Base-by-base conservation (phyloP, 1,139 yeast genomes). In the Geotrichum bryndzae region DNA sequence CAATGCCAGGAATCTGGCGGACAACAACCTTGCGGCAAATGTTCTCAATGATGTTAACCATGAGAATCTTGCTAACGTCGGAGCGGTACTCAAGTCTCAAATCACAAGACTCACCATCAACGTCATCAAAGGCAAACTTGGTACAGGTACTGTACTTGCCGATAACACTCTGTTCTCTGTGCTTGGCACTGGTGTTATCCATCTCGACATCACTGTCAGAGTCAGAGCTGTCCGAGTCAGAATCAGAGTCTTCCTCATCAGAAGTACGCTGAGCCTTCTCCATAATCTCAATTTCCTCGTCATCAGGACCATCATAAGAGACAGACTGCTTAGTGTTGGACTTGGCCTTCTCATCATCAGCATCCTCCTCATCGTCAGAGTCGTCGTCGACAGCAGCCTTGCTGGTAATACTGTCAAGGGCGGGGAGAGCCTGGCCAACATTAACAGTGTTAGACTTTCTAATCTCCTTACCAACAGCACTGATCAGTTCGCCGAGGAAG, bases 31-130 rank as follows among this genome's bases (percentile, higher is more conserved):
- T 82, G 70, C 90, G 88, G 76, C 98, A 91, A 65, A 94, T 85
- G 62, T 88, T 94, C 78, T 95, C 99, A 64, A 94, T 86, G 71
- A 95, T 87, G 79, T 94, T 94, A 62, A 95, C 97, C 99, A 95
- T 92, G 80, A 95, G 85, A 74, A 95, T 80, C 80, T 95, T 95
- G 77, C 91, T 95, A 51, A 96, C 87, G 60, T 86, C 88, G 41
- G 96, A 92, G 61, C 91, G 85, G 69, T 91, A 82, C 71, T 89
- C 94, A 64, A 95, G 77, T 71, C 86, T 86, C 75, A 95, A 89
- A 74, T 88, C 88, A 80, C 98, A 92, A 97, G 97, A 92, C 72
- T 85, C 84, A 66, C 99, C 99, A 56, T 80, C 73, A 41, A 79
- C 84, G 73, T 94, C 98, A 76, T 95, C 99, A 73, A 92, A 95